Percentiles rank a stretch among this genome's conserved stretches.
Evolutionary conservation across 371 early-diverging fungal genomes (phyloP).

Genomic region (Syncephalastrum racemosum): DNA sequence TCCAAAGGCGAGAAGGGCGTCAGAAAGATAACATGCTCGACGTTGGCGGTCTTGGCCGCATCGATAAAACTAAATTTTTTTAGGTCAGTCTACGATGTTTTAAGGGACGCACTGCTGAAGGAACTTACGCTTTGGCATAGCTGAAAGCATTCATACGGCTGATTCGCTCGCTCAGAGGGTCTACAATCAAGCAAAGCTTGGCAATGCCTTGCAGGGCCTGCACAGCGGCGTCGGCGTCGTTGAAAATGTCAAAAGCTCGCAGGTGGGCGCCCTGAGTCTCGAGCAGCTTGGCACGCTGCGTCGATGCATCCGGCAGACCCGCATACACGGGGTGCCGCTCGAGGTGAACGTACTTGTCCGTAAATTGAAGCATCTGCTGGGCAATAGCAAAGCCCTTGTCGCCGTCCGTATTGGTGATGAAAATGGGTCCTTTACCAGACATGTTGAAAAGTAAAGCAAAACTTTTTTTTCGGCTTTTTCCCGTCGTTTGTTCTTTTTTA

Average conservation of each 20-base stretch:
- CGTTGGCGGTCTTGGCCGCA: slow-evolving; percentile 46
- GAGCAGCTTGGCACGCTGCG: slow-evolving; percentile 31
- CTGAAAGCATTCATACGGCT: slow-evolving; percentile 38
- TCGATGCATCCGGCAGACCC: slow-evolving; percentile 42
- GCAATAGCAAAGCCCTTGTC: slow-evolving; percentile 48
- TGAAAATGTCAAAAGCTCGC: slow-evolving; percentile 40
- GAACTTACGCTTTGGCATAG: slow-evolving; percentile 46
- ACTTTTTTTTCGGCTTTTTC: too few relatives aligned
- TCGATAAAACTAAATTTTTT: slow-evolving; percentile 37
- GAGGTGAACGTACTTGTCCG: slow-evolving; percentile 36
- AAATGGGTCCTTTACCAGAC: slow-evolving; percentile 45
- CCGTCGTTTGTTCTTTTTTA: too few relatives aligned
- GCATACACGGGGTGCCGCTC: slow-evolving; percentile 37
- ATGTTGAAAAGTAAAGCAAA: neutral
- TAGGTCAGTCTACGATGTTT: too few relatives aligned
- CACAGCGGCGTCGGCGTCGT: slow-evolving; percentile 32
- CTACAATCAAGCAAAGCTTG: slow-evolving; percentile 44
- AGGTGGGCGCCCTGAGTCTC: slow-evolving; percentile 35
- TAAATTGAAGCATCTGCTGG: slow-evolving; percentile 39
- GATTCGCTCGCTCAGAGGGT: slow-evolving; percentile 48
- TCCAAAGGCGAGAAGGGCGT: slow-evolving; percentile 46
- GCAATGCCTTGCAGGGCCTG: slow-evolving; percentile 38
- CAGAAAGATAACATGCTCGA: slow-evolving; percentile 47
- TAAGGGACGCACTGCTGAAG: slow-evolving; percentile 2
- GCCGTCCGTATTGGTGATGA: slow-evolving; percentile 50